Base-by-base conservation (phyloP, 2,329 filamentous ascomycete species). In the Fusarium agapanthi region DNA sequence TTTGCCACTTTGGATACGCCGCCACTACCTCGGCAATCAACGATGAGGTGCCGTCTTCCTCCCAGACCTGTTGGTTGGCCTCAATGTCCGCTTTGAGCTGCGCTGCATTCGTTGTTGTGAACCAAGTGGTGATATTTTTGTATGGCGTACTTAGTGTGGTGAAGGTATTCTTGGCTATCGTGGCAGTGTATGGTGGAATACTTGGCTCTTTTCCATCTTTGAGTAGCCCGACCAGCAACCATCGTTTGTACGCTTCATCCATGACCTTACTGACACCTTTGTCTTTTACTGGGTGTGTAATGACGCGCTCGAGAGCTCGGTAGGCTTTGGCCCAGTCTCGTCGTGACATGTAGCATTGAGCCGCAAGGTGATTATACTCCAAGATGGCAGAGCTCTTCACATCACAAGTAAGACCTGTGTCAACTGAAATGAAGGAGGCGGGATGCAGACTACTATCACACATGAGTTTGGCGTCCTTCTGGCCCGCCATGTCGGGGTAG, bases 221-320 rank as follows among this genome's bases (percentile, higher is more conserved):
- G 24, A 99, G 84, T 61, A 98, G 86, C 59, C 90, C 90, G 15
- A 95, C 87, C 22, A 99, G 84, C 14, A 97, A 80, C 93, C 94
- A 98, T 81, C 95, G 97, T 83, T 95, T 97, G 85, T 97, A 95
- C 11, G 94, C 93, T 73, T 97, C 94, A 8, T 93, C 86, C 92
- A 96, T 96, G 56, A 97, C 87, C 79, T 90, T 91, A 80, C 92
- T 95, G 18, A 90, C 86, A 40, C 89, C 86, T 37, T 86, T 84
- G 26, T 90, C 91, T 57, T 84, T 86, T 1, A 87, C 85, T 2
- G 95, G 93, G 64, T 91, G 90, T 7, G 91, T 88, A 40, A 97
- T 84, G 47, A 89, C 88, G 65, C 89, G 86, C 74, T 90, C 88
- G 32, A 95, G 86, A 35, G 90, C 89, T 41, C 86, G 86, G 22